Evolutionary conservation across 208 protist genomes (phyloP).

Genomic region (Acanthamoeba castellanii): DNA sequence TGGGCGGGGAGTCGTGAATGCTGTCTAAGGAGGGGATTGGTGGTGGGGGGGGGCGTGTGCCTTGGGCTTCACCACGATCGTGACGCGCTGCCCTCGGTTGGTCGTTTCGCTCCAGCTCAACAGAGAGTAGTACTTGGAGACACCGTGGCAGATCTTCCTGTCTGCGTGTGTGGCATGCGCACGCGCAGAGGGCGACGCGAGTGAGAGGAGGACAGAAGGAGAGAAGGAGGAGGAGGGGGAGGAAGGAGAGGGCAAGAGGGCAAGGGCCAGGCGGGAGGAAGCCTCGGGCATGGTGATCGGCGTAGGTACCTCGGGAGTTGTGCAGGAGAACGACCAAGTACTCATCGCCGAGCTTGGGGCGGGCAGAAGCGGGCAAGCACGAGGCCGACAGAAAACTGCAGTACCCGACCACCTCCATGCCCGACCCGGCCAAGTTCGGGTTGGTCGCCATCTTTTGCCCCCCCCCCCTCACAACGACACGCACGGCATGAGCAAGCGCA

Average conservation of each 20-base stretch:
- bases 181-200: no score
- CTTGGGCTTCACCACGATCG: neutral
- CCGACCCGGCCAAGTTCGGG: neutral
- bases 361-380: neutral
- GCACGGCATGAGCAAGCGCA: neutral
- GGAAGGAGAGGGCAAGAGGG: neutral
- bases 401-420: neutral
- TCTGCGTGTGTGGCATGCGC: neutral
- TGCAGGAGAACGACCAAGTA: neutral
- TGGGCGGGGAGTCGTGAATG: neutral
- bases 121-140: constrained; percentile 42
- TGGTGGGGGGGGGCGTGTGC: neutral
- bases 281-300: neutral
- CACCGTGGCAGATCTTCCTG: constrained; percentile 16
- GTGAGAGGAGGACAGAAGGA: neutral
- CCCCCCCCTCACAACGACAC: no score
- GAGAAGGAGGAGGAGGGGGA: neutral
- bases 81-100: neutral
- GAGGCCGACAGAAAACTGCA: neutral
- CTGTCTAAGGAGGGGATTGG: neutral
- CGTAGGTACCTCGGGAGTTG: neutral
- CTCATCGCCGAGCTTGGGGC: neutral
- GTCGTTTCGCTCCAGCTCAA: constrained; percentile 48
- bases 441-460: neutral
- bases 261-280: neutral